Base-by-base conservation (phyloP, 768 basidiomycete species). In the Hydnomerulius pinastri region DNA sequence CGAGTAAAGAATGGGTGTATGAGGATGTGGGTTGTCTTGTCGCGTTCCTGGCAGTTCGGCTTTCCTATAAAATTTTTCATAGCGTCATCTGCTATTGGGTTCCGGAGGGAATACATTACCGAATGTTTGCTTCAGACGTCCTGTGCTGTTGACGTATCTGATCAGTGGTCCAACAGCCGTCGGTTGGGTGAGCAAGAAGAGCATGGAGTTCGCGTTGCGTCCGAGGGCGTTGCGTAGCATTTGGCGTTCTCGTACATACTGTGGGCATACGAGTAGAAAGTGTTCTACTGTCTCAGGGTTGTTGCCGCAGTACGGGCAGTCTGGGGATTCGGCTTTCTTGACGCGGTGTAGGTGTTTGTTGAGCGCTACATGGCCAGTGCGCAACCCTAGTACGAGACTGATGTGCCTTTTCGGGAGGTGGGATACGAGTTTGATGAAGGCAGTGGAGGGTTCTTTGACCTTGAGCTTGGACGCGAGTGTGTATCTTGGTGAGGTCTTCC, bases 301-400 rank as follows among this genome's bases (percentile, higher is more conserved):
- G 2, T 21, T n/a, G n/a, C n/a, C 35, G 43, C 62, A 64, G 17
- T 39, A 30, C 0, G 56, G 59, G 43, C 63, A 64, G 1, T 36
- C 6, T 0, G 63, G 62, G 1, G 61, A 52, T 11, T 51, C 52
- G 7, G 46, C 41, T 25, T 49, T 50, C 13, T 38, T 33, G 4
- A 63, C 61, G 20, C 46, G 53, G 29, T 65, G 56, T 0, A 65
- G 53, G 45, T 63, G 53, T 18, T 53, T 49, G 33, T 57, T 52
- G 0, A 65, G 60, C 4, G 44, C 30, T 27, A 47, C 33, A 46
- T 65, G 63, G 21, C 53, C 51, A 2, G 57, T 54, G 1, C 49
- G 52, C 2, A 64, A 50, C 35, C 63, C 59, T 6, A 59, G 21
- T 17, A 64, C 37, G 2, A 61, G 24, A 29, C 46, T 53, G 11